Percentiles rank a stretch among this genome's conserved stretches.
Evolutionary conservation across 768 basidiomycete species (phyloP).

Genomic region (Leccinum pellstonianum): DNA sequence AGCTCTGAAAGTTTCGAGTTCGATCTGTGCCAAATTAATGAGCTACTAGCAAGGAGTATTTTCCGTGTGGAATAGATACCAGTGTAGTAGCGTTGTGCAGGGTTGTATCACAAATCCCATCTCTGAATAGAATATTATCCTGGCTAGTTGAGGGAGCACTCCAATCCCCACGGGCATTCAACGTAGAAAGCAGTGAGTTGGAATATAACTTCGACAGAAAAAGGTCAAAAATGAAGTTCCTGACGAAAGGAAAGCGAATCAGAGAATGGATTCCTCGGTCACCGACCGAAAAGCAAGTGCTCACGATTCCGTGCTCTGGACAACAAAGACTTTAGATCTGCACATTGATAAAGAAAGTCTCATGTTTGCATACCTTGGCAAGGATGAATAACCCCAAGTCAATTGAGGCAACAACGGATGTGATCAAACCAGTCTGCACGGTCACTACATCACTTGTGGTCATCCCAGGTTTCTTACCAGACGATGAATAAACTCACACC

Average conservation of each 20-base stretch:
- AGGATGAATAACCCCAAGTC: slow-evolving; percentile 28
- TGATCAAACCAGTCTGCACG: slow-evolving; percentile 31
- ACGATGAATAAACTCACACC: slow-evolving; percentile 25
- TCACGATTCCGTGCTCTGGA: slow-evolving; percentile 10
- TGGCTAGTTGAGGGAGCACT: not conserved
- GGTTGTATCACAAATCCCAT: not conserved
- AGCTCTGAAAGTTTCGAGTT: not conserved
- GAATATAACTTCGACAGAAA: slow-evolving; percentile 28
- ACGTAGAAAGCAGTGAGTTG: slow-evolving; percentile 23
- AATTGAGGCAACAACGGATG: slow-evolving; percentile 12
- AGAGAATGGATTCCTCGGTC: not conserved
- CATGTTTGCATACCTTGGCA: slow-evolving; percentile 11
- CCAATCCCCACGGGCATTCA: slow-evolving; percentile 29
- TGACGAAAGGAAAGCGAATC: not conserved
- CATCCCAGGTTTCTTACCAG: not conserved
- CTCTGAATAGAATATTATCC: slow-evolving; percentile 13
- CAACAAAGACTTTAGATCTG: not conserved
- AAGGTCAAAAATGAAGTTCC: slow-evolving; percentile 25
- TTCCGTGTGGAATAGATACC: slow-evolving; percentile 3
- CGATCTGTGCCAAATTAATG: not conserved
- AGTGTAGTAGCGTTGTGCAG: not conserved
- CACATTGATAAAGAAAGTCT: not conserved
- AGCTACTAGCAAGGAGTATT: not conserved
- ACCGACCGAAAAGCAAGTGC: not conserved
- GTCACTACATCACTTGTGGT: slow-evolving; percentile 20